Evolutionary conservation across 2,329 filamentous ascomycete genomes (phyloP).

Genomic region (Cercospora janseana): DNA sequence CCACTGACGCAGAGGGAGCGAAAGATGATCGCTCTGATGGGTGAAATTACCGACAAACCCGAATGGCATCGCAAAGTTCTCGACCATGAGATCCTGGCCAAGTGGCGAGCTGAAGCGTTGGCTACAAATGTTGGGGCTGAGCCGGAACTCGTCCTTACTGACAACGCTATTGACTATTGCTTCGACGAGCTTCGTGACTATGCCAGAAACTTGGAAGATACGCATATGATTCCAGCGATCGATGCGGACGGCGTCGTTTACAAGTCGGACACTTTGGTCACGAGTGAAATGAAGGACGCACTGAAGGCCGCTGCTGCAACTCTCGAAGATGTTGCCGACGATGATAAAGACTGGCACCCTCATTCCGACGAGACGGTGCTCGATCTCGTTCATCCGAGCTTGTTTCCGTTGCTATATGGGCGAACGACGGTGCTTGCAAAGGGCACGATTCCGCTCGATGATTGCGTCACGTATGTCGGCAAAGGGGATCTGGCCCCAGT

Average conservation of each 20-base stretch:
- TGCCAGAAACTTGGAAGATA: constrained; percentile 45
- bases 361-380: constrained; percentile 57
- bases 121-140: constrained; percentile 6
- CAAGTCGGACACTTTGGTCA: constrained; percentile 54
- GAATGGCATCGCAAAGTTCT: constrained; percentile 34
- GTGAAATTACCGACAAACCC: constrained; percentile 35
- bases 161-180: constrained; percentile 33
- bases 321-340: constrained; percentile 49
- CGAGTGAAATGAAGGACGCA: constrained; percentile 39
- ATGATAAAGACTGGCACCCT: constrained; percentile 58
- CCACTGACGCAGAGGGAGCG: constrained; percentile 29
- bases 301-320: constrained; percentile 47
- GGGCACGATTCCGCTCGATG: constrained; percentile 32
- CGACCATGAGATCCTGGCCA: constrained; percentile 32
- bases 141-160: constrained; percentile 18
- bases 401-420: constrained; percentile 61
- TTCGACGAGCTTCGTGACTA: constrained; percentile 47
- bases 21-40: constrained; percentile 35
- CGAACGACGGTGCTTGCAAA: constrained; percentile 44
- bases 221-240: constrained; percentile 46
- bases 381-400: constrained; percentile 63
- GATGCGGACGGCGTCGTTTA: constrained; percentile 49
- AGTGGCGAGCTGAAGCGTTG: constrained; percentile 30
- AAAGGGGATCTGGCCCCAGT: constrained; percentile 32
- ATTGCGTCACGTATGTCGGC: constrained; percentile 36